A percentile compares a stretch with the other conserved stretches of the same genome.
These are phyloP conservation scores for Penicillium riverlandense DNA, from an alignment of 495 filamentous ascomycete species.

Conservation along the genomic window DNA sequence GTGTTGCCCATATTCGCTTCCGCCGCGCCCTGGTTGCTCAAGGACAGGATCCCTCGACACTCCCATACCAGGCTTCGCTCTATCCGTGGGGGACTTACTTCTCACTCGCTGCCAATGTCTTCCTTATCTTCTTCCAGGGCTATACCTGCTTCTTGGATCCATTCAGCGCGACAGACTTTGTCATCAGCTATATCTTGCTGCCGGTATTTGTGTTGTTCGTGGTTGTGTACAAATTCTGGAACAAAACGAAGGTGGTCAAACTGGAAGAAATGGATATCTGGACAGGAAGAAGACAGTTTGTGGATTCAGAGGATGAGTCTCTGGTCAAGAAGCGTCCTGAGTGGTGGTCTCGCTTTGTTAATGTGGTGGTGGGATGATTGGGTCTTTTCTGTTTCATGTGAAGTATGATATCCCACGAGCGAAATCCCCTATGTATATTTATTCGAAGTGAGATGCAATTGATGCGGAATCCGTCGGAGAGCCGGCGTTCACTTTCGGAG, in stretches of 20 bases:
- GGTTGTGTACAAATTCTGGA: slow-evolving; percentile 49
- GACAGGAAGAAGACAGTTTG: slow-evolving; percentile 43
- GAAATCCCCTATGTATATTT: no score
- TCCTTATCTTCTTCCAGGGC: slow-evolving; percentile 61
- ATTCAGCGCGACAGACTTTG: slow-evolving; percentile 52
- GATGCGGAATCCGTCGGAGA: neutral
- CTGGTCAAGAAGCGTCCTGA: neutral
- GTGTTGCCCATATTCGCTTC: slow-evolving; percentile 62
- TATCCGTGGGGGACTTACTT: slow-evolving; percentile 61
- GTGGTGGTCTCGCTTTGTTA: slow-evolving; percentile 13
- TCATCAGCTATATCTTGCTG: slow-evolving; percentile 61
- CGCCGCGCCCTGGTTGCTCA: slow-evolving; percentile 49
- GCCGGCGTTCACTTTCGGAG: neutral
- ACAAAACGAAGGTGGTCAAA: slow-evolving; percentile 47
- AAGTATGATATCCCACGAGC: no score
- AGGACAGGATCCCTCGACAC: slow-evolving; percentile 40
- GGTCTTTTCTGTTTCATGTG: no score
- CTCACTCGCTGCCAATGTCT: slow-evolving; percentile 51
- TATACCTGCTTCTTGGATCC: slow-evolving; percentile 47
- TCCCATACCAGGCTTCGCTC: slow-evolving; percentile 52
- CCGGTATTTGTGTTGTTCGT: slow-evolving; percentile 58
- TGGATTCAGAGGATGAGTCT: slow-evolving; percentile 5
- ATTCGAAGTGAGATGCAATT: neutral
- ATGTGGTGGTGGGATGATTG: slow-evolving; percentile 19
- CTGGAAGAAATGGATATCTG: slow-evolving; percentile 53